phyloP scores from a whole-genome alignment of 176 grass and related monocot species.

The Musa troglodytarum region DNA sequence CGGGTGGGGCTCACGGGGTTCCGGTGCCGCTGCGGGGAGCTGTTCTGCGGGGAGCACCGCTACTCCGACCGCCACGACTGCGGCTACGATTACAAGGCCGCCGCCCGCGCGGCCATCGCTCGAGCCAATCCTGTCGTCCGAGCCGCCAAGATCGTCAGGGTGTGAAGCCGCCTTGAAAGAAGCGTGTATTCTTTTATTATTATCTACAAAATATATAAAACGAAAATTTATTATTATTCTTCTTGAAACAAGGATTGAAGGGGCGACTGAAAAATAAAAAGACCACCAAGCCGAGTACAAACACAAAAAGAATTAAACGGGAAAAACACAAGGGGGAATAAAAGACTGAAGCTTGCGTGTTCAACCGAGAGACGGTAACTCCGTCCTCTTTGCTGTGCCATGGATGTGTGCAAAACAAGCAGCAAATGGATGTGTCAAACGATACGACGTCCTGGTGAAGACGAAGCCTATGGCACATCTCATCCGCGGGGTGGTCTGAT shows the following conservation, averaged over 20 bases:
- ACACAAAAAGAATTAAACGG: background rate
- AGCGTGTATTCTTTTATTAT: background rate
- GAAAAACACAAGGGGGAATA: background rate
- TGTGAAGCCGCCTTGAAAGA: background rate
- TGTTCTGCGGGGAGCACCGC: conserved; percentile 27
- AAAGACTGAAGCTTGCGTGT: too few relatives aligned
- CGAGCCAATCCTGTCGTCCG: conserved; percentile 17
- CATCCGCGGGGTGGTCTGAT: background rate
- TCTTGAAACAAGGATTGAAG: background rate
- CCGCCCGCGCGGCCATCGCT: conserved; percentile 14
- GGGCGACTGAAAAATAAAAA: background rate
- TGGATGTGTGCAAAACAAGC: too few relatives aligned
- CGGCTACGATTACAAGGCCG: conserved; percentile 26
- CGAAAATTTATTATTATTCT: too few relatives aligned
- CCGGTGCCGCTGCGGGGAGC: conserved; percentile 24
- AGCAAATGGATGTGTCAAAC: too few relatives aligned
- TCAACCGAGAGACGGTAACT: too few relatives aligned
- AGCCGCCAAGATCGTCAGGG: conserved; percentile 21
- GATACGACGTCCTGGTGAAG: too few relatives aligned
- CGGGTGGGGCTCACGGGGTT: conserved; percentile 19
- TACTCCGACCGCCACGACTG: conserved; percentile 29
- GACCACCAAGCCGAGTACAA: background rate
- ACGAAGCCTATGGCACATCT: too few relatives aligned
- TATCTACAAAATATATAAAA: too few relatives aligned
- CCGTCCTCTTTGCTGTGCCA: too few relatives aligned